Evolutionary conservation across 768 basidiomycete genomes (phyloP).

Genomic region (Paxillus involutus): DNA sequence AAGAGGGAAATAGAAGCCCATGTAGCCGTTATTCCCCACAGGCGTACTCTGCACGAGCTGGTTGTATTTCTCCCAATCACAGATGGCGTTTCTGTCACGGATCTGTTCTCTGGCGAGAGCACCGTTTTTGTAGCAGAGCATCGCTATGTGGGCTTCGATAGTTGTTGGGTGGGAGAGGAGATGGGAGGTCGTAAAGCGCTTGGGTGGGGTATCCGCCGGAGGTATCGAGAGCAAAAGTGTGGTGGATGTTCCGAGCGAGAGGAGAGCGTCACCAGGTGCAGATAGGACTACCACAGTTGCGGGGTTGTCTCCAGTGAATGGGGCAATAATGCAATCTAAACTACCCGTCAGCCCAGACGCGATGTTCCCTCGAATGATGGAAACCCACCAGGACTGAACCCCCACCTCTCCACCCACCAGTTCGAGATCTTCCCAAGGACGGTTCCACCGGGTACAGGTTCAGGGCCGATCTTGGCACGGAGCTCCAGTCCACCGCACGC

Average conservation of each 20-base stretch:
- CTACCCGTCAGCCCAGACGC: background rate
- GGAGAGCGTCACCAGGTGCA: slow-evolving; percentile 76
- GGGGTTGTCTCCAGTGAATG: slow-evolving; percentile 90
- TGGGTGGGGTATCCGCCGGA: slow-evolving; percentile 59
- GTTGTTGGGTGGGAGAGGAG: slow-evolving; percentile 70
- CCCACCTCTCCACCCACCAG: slow-evolving; percentile 79
- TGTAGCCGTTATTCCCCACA: slow-evolving; percentile 52
- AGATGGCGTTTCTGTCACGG: slow-evolving; percentile 59
- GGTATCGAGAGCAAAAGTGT: slow-evolving; percentile 73
- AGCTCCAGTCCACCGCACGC: slow-evolving; percentile 70
- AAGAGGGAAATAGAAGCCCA: slow-evolving; percentile 49
- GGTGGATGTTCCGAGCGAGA: slow-evolving; percentile 87
- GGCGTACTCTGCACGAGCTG: slow-evolving; percentile 53
- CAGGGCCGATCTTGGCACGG: slow-evolving; percentile 67
- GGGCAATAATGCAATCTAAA: slow-evolving; percentile 73
- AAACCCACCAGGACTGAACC: slow-evolving; percentile 59
- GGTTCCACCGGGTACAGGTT: slow-evolving; percentile 73
- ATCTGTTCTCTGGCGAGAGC: slow-evolving; percentile 79
- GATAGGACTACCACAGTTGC: slow-evolving; percentile 77
- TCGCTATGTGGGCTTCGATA: slow-evolving; percentile 70
- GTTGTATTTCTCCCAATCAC: slow-evolving; percentile 72
- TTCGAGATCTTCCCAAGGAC: slow-evolving; percentile 60
- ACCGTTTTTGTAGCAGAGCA: slow-evolving; percentile 93
- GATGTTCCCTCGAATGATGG: background rate
- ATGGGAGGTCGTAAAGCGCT: slow-evolving; percentile 73